A percentile compares a stretch with the other conserved stretches of the same genome.
Evolutionary conservation across 2,329 filamentous ascomycete species (phyloP).

Genomic region (Botrytis sinoallii): DNA sequence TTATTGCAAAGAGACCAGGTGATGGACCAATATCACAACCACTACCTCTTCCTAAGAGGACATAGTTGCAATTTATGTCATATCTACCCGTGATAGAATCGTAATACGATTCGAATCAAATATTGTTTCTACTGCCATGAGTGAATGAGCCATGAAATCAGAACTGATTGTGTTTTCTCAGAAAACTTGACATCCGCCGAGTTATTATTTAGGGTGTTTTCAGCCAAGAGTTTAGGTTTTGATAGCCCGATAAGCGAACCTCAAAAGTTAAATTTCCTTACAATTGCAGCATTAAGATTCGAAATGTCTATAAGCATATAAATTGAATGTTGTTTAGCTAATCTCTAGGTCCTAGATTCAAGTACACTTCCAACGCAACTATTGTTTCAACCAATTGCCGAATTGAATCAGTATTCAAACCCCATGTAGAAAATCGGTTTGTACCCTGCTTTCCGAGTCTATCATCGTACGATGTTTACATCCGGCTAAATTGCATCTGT

Average conservation of each 20-base stretch:
- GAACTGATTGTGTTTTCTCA: neutral
- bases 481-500: neutral
- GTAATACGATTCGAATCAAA: neutral
- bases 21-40: neutral
- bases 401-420: neutral
- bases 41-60: conserved; percentile 19
- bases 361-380: neutral
- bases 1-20: conserved; percentile 19
- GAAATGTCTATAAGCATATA: neutral
- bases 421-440: neutral
- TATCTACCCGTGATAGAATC: neutral
- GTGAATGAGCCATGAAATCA: neutral
- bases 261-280: neutral
- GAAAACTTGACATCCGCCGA: neutral
- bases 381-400: neutral
- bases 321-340: neutral
- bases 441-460: neutral
- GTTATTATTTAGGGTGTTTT: neutral
- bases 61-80: neutral
- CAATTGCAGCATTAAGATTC: neutral
- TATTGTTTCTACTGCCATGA: neutral
- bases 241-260: neutral
- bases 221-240: neutral
- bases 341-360: neutral
- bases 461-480: neutral